A percentile compares a stretch with the other conserved stretches of the same genome.
phyloP scores from a whole-genome alignment of 805 yeast species.

The Hanseniaspora taiwanica region DNA sequence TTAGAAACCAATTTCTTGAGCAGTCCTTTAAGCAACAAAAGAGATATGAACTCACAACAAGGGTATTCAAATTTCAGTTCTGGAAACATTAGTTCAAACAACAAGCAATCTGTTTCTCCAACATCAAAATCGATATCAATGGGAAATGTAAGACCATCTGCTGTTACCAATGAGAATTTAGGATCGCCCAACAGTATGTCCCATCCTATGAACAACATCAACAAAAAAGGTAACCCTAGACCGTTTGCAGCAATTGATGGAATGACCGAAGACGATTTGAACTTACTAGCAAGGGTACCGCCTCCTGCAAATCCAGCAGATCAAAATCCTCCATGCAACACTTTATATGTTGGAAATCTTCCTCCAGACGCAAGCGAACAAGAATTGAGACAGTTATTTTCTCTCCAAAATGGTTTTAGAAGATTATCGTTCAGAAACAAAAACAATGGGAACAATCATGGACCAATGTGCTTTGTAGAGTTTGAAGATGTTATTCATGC shows the following conservation, averaged over 20 bases:
- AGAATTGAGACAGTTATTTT: conserved; percentile 75
- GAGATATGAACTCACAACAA: too few relatives aligned
- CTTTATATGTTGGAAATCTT: conserved; percentile 89
- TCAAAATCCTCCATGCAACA: conserved; percentile 97
- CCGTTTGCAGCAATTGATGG: conserved; percentile 11
- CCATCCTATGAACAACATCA: too few relatives aligned
- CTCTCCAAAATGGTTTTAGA: conserved; percentile 86
- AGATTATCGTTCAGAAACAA: conserved; percentile 85
- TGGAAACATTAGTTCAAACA: neutral
- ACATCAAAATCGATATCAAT: neutral
- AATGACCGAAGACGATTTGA: conserved; percentile 43
- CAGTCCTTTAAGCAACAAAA: neutral
- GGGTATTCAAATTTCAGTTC: neutral
- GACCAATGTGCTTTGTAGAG: conserved; percentile 99
- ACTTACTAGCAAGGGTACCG: conserved; percentile 65
- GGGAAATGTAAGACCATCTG: too few relatives aligned
- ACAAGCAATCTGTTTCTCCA: neutral
- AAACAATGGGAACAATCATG: conserved; percentile 41
- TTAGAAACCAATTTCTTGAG: neutral
- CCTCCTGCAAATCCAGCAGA: conserved; percentile 97
- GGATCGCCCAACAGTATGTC: too few relatives aligned
- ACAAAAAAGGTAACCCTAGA: conserved; percentile 9
- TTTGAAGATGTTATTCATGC: conserved; percentile 94
- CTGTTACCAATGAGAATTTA: too few relatives aligned
- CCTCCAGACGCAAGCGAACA: conserved; percentile 96